Evolutionary conservation across 2,329 filamentous ascomycete species (phyloP).

Genomic region (Triangularia verruculosa): DNA sequence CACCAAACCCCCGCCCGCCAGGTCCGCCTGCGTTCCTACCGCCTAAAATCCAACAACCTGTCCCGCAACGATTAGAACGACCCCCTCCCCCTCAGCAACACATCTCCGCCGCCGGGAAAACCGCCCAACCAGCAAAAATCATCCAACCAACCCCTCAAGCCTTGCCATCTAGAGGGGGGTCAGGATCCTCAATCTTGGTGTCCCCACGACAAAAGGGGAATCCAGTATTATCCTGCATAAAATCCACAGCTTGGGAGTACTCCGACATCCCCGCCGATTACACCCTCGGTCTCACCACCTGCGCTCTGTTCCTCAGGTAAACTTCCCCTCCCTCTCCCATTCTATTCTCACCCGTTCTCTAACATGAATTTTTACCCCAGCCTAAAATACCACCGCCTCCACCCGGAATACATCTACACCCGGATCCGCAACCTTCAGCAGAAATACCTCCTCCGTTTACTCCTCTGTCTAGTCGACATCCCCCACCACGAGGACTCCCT

Average conservation of each 20-base stretch:
- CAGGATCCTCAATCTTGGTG: constrained; percentile 79
- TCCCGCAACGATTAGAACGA: constrained; percentile 55
- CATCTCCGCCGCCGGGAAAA: neutral
- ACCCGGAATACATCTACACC: constrained; percentile 97
- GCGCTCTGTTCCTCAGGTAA: constrained; percentile 78
- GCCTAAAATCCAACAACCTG: constrained; percentile 47
- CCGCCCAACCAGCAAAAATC: constrained; percentile 47
- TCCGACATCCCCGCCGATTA: constrained; percentile 96
- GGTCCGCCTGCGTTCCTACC: constrained; percentile 34
- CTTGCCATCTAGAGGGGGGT: constrained; percentile 57
- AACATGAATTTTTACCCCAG: constrained; percentile 36
- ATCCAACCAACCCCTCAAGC: constrained; percentile 87
- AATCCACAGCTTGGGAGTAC: constrained; percentile 89
- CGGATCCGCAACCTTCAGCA: constrained; percentile 81
- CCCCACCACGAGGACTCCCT: constrained; percentile 87
- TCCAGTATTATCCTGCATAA: constrained; percentile 79
- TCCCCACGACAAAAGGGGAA: constrained; percentile 94
- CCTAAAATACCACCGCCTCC: constrained; percentile 93
- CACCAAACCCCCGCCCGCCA: constrained; percentile 17
- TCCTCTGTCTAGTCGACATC: constrained; percentile 92
- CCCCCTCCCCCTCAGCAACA: constrained; percentile 41
- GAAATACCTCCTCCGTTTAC: constrained; percentile 80
- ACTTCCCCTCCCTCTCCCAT: neutral
- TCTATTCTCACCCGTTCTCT: neutral
- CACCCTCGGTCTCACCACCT: constrained; percentile 80